phyloP scores from a whole-genome alignment of 805 yeast genomes.

The Metschnikowia amazonensis region DNA sequence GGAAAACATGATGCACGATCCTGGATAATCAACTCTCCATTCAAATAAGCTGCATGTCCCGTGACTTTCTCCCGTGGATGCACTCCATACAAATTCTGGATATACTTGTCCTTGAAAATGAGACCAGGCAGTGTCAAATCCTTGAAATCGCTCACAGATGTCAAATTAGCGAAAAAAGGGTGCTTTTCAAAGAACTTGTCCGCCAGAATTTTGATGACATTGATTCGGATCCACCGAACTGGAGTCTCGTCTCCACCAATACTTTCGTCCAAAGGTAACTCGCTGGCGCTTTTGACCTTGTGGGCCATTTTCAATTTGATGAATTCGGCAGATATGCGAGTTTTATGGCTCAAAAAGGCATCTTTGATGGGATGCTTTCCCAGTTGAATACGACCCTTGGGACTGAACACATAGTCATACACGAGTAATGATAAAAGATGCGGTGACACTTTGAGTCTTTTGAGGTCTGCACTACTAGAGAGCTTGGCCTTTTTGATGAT shows the following conservation, averaged over 20 bases:
- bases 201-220: constrained; percentile 51
- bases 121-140: constrained; percentile 47
- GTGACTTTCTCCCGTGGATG: constrained; percentile 73
- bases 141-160: constrained; percentile 43
- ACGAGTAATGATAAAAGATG: constrained; percentile 60
- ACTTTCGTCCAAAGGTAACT: constrained; percentile 40
- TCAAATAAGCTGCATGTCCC: constrained; percentile 60
- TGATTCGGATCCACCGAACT: constrained; percentile 75
- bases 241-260: constrained; percentile 61
- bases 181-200: constrained; percentile 37
- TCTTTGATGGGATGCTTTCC: constrained; percentile 87
- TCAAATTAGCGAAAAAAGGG: constrained; percentile 38
- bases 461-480: constrained; percentile 43
- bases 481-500: constrained; percentile 67
- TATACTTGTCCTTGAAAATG: constrained; percentile 67
- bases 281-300: constrained; percentile 55
- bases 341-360: constrained; percentile 70
- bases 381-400: constrained; percentile 78
- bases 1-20: constrained; percentile 98
- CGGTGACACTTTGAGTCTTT: constrained; percentile 43
- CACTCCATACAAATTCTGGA: constrained; percentile 77
- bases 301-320: constrained; percentile 71
- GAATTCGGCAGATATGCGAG: constrained; percentile 78
- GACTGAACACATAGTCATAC: constrained; percentile 76
- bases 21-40: constrained; percentile 83